Conservation (phyloP, 495 filamentous ascomycete species). For the Viridothelium virens region DNA sequence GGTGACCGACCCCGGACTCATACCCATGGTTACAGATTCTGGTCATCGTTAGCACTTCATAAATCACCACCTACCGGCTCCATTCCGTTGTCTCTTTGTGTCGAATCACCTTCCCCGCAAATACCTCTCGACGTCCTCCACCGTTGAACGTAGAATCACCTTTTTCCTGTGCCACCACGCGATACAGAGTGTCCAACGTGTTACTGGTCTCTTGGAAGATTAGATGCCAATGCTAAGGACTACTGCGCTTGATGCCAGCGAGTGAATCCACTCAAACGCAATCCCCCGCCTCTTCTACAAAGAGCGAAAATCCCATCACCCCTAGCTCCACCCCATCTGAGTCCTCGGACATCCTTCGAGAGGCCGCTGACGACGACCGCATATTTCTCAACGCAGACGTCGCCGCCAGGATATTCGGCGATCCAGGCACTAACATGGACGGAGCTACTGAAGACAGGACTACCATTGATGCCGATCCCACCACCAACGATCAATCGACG, state of each 20-base stretch:
- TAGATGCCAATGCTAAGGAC: neutral
- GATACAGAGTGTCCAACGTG: neutral
- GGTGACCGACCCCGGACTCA: neutral
- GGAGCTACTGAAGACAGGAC: constrained; percentile 13
- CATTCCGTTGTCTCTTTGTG: neutral
- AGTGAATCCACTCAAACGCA: neutral
- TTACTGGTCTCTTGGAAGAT: neutral
- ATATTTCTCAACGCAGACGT: neutral
- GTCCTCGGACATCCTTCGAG: constrained; percentile 9
- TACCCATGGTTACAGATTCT: neutral
- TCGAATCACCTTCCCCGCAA: neutral
- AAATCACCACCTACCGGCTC: neutral
- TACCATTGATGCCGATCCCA: constrained; percentile 7
- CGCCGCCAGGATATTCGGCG: constrained; percentile 3
- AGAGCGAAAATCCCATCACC: constrained; percentile 16
- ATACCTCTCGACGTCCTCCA: neutral
- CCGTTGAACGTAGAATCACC: neutral
- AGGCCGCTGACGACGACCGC: constrained; percentile 5
- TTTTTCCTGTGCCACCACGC: neutral
- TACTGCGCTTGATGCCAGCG: neutral
- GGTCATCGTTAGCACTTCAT: neutral
- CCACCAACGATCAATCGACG: neutral
- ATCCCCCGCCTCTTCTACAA: neutral
- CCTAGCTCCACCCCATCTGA: constrained; percentile 19
- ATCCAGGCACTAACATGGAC: constrained; percentile 14